A percentile compares a stretch with the other conserved stretches of the same genome.
phyloP scores from a whole-genome alignment of 2,329 filamentous ascomycete genomes.

The Colletotrichum sp. region DNA sequence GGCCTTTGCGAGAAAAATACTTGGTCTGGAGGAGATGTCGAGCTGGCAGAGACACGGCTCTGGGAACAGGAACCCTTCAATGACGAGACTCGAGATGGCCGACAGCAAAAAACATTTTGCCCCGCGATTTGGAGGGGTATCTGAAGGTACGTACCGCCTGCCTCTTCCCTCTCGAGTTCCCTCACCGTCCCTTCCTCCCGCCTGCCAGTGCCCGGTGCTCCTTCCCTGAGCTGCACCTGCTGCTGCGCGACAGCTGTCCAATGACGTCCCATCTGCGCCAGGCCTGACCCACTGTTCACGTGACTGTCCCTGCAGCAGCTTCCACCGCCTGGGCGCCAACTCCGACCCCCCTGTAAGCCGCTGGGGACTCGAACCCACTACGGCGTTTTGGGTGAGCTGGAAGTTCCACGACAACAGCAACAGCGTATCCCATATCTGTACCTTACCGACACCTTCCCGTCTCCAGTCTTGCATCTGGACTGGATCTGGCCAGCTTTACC shows the following conservation, averaged over 20 bases:
- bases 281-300: not conserved
- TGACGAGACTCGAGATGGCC: not conserved
- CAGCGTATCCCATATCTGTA: not conserved
- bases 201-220: not conserved
- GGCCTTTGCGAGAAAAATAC: not conserved
- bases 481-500: slow-evolving; percentile 13
- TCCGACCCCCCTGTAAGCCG: slow-evolving; percentile 1
- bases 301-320: slow-evolving; percentile 13
- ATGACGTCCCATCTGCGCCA: not conserved
- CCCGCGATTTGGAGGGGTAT: slow-evolving; percentile 25
- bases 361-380: slow-evolving; percentile 13
- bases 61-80: not conserved
- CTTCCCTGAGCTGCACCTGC: not conserved
- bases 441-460: not conserved
- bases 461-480: not conserved
- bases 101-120: slow-evolving; percentile 19
- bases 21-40: not conserved
- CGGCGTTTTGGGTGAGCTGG: slow-evolving; percentile 25
- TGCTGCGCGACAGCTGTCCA: not conserved
- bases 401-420: slow-evolving; percentile 16
- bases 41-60: not conserved
- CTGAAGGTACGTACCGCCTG: slow-evolving; percentile 6
- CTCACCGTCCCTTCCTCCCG: not conserved
- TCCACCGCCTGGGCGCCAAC: not conserved
- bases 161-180: not conserved